Evolutionary conservation across 2,329 filamentous ascomycete genomes (phyloP).

Genomic region (Colletotrichum trifolii): DNA sequence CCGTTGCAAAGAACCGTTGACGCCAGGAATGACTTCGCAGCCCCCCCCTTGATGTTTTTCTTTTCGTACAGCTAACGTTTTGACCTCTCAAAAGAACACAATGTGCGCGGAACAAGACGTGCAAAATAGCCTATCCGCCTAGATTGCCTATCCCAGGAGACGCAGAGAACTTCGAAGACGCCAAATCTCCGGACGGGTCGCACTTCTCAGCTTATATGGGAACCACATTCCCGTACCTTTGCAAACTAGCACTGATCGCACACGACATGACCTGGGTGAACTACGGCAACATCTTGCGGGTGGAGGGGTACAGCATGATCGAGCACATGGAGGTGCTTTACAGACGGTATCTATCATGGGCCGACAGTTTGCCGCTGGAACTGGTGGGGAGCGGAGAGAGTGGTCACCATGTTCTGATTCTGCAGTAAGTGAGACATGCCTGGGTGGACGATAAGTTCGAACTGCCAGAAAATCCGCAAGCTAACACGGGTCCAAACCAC

Average conservation of each 20-base stretch:
- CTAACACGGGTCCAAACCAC: not conserved
- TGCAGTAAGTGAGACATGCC: conserved; percentile 18
- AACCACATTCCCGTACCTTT: not conserved
- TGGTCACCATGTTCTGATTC: conserved; percentile 6
- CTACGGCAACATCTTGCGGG: not conserved
- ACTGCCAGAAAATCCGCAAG: not conserved
- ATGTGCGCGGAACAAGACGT: conserved; percentile 16
- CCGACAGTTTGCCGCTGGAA: conserved; percentile 8
- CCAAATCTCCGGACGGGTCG: not conserved
- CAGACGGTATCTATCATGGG: conserved; percentile 8
- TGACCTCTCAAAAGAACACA: no score
- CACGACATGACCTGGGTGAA: conserved; percentile 29
- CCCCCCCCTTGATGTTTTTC: no score
- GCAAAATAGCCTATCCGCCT: conserved; percentile 16
- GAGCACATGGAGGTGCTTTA: conserved; percentile 17
- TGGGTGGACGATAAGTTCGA: not conserved
- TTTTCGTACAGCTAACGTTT: no score
- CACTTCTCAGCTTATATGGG: not conserved
- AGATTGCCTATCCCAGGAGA: conserved; percentile 13
- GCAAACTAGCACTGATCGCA: conserved; percentile 15
- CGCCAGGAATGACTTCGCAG: no score
- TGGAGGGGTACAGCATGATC: not conserved
- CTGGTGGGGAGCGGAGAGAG: conserved; percentile 12
- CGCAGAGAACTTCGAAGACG: not conserved
- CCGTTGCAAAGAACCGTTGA: no score